Evolutionary conservation across 2,329 filamentous ascomycete genomes (phyloP).

Genomic region (Colletotrichum gigasporum): DNA sequence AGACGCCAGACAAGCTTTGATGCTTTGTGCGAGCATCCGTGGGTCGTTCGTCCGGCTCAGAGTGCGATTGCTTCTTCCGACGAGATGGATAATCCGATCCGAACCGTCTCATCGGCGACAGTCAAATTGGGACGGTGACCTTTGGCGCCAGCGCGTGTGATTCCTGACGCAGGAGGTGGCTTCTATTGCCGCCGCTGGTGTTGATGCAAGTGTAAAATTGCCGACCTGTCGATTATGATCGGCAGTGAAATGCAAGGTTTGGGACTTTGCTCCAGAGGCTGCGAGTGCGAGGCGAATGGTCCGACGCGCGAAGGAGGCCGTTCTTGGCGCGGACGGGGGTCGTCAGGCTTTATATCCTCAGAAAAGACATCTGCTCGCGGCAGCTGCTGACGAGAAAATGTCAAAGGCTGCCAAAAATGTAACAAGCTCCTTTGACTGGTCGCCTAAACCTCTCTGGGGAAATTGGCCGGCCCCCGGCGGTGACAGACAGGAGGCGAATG

Average conservation of each 20-base stretch:
- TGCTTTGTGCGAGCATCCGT: not conserved
- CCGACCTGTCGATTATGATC: conserved; percentile 5
- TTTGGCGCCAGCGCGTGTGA: not conserved
- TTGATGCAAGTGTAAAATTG: not conserved
- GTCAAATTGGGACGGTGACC: not conserved
- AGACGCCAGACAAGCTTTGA: conserved; percentile 9
- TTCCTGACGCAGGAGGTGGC: not conserved
- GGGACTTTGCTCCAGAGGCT: not conserved
- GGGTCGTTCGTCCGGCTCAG: not conserved
- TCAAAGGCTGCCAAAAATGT: not conserved
- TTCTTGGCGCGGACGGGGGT: not conserved
- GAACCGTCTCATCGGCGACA: not conserved
- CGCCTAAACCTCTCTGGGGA: not conserved
- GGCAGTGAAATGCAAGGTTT: conserved; percentile 12
- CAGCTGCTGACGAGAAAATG: not conserved
- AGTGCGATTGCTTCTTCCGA: not conserved
- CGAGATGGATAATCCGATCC: not conserved
- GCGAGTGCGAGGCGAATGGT: not conserved
- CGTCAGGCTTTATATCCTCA: not conserved
- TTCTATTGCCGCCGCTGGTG: not conserved
- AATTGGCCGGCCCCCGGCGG: not conserved
- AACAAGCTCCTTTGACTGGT: too few relatives aligned
- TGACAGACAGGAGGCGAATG: not conserved
- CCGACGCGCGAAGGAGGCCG: not conserved
- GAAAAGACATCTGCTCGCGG: not conserved